Percentiles rank a stretch among this genome's conserved stretches.
phyloP scores from a whole-genome alignment of 176 grass and related monocot genomes.

The Panicum miliaceum region DNA sequence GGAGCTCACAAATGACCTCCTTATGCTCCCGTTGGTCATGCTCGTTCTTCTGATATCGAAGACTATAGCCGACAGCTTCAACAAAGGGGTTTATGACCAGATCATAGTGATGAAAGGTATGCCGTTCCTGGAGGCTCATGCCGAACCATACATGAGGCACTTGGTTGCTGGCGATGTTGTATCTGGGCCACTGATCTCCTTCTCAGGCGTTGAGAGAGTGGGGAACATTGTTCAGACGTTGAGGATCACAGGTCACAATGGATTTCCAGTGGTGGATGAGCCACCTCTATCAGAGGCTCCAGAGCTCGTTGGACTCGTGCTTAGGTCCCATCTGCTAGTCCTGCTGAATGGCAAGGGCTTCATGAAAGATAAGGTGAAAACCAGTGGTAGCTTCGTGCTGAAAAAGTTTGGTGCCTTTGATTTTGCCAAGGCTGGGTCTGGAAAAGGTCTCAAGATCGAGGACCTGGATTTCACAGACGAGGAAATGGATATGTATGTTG shows the following conservation, averaged over 20 bases:
- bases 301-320: conserved; percentile 78
- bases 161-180: conserved; percentile 79
- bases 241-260: conserved; percentile 86
- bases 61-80: conserved; percentile 91
- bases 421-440: conserved; percentile 80
- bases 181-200: conserved; percentile 66
- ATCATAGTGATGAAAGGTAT: conserved; percentile 94
- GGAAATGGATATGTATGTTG: conserved; percentile 90
- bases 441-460: conserved; percentile 82
- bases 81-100: conserved; percentile 87
- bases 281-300: conserved; percentile 75
- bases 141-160: conserved; percentile 80
- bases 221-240: conserved; percentile 68
- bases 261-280: conserved; percentile 89
- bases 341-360: conserved; percentile 72
- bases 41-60: conserved; percentile 93
- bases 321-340: conserved; percentile 83
- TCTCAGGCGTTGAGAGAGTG: conserved; percentile 82
- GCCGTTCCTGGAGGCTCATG: conserved; percentile 92
- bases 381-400: conserved; percentile 52
- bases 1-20: conserved; percentile 91
- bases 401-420: conserved; percentile 63
- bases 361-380: conserved; percentile 67
- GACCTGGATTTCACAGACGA: conserved; percentile 77
- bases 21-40: conserved; percentile 92